Conservation (phyloP, 1,284 basidiomycete species). For the Mycena citricolor region DNA sequence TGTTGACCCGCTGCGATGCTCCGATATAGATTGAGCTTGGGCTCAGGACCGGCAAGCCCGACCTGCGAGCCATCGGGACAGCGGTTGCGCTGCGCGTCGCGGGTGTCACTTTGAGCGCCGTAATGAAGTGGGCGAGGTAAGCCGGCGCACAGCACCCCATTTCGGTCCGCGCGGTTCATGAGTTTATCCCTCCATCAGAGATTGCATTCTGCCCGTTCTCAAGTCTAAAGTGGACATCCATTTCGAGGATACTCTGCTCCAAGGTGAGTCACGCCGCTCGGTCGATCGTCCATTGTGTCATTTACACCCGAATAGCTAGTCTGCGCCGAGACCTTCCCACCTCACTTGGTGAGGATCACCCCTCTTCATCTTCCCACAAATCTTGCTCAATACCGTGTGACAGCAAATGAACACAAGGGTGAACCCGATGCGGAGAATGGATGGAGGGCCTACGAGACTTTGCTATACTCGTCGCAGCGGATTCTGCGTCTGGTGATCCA, state of each 20-base stretch:
- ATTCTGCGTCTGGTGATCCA: constrained; percentile 11
- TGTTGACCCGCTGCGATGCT: too few species aligned
- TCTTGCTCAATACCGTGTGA: constrained; percentile 2
- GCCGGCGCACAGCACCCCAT: neutral
- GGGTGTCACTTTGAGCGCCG: constrained; percentile 3
- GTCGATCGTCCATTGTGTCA: too few species aligned
- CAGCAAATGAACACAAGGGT: constrained; percentile 1
- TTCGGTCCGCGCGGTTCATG: neutral
- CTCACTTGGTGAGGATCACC: neutral
- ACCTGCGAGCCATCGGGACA: constrained; percentile 9
- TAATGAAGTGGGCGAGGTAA: constrained; percentile 13
- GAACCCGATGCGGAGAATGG: constrained; percentile 1
- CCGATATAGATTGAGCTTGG: constrained; percentile 17
- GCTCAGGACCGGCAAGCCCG: constrained; percentile 13
- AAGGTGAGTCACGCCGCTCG: constrained; percentile 11
- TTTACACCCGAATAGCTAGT: constrained; percentile 8
- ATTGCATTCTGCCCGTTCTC: constrained; percentile 5
- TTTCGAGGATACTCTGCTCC: constrained; percentile 16
- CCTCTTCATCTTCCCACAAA: neutral
- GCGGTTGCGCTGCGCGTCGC: constrained; percentile 12
- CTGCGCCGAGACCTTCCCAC: constrained; percentile 19
- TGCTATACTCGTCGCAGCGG: constrained; percentile 7
- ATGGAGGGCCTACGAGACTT: constrained; percentile 3
- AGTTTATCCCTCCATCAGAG: constrained; percentile 2
- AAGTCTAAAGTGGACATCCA: constrained; percentile 6